Evolutionary conservation across 805 yeast species (phyloP).

Genomic region (Wickerhamiella siamensis): DNA sequence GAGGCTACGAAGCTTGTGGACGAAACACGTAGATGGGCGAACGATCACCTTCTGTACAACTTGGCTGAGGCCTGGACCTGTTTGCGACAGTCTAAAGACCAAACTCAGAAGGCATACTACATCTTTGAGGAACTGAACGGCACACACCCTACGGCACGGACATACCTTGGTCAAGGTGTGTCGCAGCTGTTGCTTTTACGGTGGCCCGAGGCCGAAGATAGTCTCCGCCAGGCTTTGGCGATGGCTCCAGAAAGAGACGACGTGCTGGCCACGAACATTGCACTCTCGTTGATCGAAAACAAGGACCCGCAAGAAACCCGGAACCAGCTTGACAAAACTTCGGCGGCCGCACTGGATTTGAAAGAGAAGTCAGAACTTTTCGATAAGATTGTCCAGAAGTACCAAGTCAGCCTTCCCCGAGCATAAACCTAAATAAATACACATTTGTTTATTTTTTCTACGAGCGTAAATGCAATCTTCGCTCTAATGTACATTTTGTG

Average conservation of each 20-base stretch:
- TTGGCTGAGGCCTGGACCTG: constrained; percentile 64
- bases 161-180: constrained; percentile 50
- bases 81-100: constrained; percentile 28
- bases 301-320: constrained; percentile 30
- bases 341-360: constrained; percentile 29
- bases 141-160: constrained; percentile 31
- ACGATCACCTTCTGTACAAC: constrained; percentile 65
- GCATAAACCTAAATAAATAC: constrained; percentile 1
- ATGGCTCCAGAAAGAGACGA: constrained; percentile 27
- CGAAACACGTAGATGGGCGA: constrained; percentile 35
- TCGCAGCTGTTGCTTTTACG: constrained; percentile 68
- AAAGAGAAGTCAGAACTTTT: constrained; percentile 49
- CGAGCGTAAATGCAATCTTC: not conserved
- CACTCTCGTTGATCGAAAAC: constrained; percentile 45
- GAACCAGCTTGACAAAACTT: constrained; percentile 27
- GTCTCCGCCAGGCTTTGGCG: constrained; percentile 29
- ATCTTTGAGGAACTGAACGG: constrained; percentile 50
- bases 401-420: constrained; percentile 6
- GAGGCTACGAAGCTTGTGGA: constrained; percentile 34
- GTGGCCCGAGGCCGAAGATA: constrained; percentile 67
- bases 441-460: not conserved
- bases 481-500: not conserved
- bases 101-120: constrained; percentile 29
- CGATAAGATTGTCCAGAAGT: constrained; percentile 40
- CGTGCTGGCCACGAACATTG: constrained; percentile 46